These are phyloP conservation scores for Plasmodium ovale DNA, from an alignment of 169 alveolate species.

Conservation along the genomic window DNA sequence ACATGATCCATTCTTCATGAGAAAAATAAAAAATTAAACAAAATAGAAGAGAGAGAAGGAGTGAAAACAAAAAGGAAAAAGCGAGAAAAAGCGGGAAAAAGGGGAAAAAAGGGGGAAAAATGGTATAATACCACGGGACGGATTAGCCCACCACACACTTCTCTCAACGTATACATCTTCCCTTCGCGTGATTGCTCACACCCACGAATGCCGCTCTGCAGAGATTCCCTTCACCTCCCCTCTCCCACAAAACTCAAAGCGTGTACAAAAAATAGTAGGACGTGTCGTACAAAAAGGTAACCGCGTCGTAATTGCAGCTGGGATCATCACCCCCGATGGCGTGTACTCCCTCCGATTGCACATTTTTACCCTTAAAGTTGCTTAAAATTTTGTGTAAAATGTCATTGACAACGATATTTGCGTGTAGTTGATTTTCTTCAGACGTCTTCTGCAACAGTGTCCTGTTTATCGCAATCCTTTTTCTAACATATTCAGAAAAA, in stretches of 20 bases:
- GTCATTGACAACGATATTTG: conserved; percentile 58
- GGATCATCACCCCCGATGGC: not conserved
- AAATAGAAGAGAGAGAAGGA: too few species aligned
- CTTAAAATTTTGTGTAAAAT: conserved; percentile 36
- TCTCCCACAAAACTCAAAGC: not conserved
- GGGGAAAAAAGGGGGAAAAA: too few species aligned
- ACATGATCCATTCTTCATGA: too few species aligned
- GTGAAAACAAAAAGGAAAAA: not conserved
- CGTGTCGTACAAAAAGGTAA: conserved; percentile 29
- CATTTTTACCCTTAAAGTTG: conserved; percentile 19
- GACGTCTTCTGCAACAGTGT: conserved; percentile 1
- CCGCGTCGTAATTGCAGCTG: not conserved
- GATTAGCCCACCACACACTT: not conserved
- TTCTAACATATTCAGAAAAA: conserved; percentile 23
- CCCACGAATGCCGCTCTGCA: not conserved
- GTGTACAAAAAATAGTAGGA: conserved; percentile 58
- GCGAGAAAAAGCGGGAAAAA: not conserved
- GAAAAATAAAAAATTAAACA: too few species aligned
- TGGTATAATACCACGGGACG: not conserved
- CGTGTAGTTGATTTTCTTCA: conserved; percentile 27
- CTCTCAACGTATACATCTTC: too few species aligned
- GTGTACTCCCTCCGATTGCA: too few species aligned
- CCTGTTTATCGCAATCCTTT: conserved; percentile 47
- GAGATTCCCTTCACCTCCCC: not conserved
- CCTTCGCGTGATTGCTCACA: not conserved